Conservation (phyloP, 768 basidiomycete genomes). For the Sistotremastrum suecicum region DNA sequence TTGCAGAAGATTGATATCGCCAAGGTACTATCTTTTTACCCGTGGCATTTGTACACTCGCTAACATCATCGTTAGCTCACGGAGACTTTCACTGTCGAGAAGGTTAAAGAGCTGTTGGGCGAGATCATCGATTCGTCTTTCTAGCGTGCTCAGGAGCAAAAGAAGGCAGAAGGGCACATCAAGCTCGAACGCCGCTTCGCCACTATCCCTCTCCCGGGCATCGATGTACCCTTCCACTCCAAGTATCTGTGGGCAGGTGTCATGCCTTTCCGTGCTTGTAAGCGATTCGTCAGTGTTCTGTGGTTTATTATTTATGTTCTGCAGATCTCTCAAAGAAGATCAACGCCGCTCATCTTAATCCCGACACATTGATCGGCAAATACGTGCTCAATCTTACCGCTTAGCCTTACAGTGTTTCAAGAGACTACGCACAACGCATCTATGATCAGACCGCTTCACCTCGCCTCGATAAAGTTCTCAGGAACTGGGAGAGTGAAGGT, state of each 20-base stretch:
- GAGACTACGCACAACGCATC: constrained; percentile 85
- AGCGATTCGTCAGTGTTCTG: no score
- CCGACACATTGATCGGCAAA: constrained; percentile 86
- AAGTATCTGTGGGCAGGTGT: constrained; percentile 98
- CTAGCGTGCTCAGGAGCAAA: constrained; percentile 61
- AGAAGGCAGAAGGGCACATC: constrained; percentile 72
- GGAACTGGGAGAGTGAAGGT: constrained; percentile 81
- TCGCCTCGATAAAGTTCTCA: constrained; percentile 86
- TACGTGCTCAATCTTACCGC: constrained; percentile 97
- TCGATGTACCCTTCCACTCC: constrained; percentile 99
- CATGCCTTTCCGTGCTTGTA: constrained; percentile 92
- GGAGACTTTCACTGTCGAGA: constrained; percentile 76
- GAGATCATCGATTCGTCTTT: constrained; percentile 82
- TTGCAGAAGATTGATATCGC: constrained; percentile 88
- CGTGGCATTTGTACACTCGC: no score
- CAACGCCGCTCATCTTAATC: constrained; percentile 79
- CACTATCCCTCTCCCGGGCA: constrained; percentile 88
- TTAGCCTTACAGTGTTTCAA: constrained; percentile 69
- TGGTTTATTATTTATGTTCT: no score
- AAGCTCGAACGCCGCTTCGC: constrained; percentile 95
- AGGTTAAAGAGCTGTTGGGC: constrained; percentile 89
- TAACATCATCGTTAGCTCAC: constrained; percentile 60
- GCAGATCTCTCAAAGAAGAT: constrained; percentile 96
- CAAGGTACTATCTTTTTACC: constrained; percentile 34
- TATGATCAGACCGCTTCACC: constrained; percentile 96